Evolutionary conservation across 768 basidiomycete species (phyloP), one percentile per base, ranked within the genome.

Genomic region (Paxillus ammoniavirescens): DNA sequence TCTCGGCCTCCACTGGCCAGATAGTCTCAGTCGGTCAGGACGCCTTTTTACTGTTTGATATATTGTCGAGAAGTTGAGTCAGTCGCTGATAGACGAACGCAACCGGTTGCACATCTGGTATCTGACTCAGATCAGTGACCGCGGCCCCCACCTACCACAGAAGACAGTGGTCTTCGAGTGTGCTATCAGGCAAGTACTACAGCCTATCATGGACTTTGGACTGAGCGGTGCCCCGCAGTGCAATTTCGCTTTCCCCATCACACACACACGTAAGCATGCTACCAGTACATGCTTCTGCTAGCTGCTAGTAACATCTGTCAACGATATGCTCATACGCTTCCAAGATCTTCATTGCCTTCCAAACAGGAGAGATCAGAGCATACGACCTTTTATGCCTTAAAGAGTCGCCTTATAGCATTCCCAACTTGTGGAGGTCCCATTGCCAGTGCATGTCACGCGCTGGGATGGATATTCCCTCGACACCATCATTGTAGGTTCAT

Each of bases 401-500:
- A 17, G 77, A 86, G 54, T 89, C 90, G 0, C 75, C 78, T 10
- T 91, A 87, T 61, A 75, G 72, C 15, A 79, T 90, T 33, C 84
- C 86, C 3, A 92, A 93, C 62, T 72, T 87, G 60, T 95, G 92
- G 93, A 75, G 74, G 18, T 59, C 82, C 30, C 85, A 90, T 60
- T 83, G 89, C 66, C 79, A 86, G 54, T 80, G 80, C 72, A 68
- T 74, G 63, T 61, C 66, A 43, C 66, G 72, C 0, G 73, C 68
- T 47, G 77, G 75, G 23, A 72, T 72, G 67, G 74, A 69, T 62
- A 40, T 40, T 45, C 69, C 49, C 59, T 55, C 61, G 18, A 62
- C 50, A 41, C 61, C 57, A 47, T 66, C 63, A 38, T 73, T 73
- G 80, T 82, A 63, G 56, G 71, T 18, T 7, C 9, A 17, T 10